Evolutionary conservation across 805 yeast species (phyloP).

Genomic region (Cyberlindnera nakhonratchasimensis): DNA sequence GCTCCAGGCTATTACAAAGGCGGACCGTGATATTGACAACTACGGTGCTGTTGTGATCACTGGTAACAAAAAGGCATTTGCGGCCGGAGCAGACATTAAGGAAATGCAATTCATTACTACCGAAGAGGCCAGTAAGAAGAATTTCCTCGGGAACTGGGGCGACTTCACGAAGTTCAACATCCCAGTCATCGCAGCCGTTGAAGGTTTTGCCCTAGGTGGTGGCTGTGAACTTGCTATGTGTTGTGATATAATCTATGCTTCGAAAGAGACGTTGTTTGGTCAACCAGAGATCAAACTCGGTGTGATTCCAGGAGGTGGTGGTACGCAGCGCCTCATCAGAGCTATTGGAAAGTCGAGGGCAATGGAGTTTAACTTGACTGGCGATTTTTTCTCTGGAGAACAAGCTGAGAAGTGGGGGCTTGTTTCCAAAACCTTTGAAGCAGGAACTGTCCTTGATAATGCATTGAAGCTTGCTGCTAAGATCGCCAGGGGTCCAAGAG

Average conservation of each 20-base stretch:
- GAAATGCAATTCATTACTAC: constrained; percentile 41
- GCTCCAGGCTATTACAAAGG: constrained; percentile 20
- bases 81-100: constrained; percentile 54
- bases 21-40: constrained; percentile 27
- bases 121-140: constrained; percentile 33
- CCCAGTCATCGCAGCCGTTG: constrained; percentile 54
- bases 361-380: constrained; percentile 47
- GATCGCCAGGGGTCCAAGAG: constrained; percentile 39
- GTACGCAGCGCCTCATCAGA: constrained; percentile 47
- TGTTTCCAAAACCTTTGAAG: constrained; percentile 39
- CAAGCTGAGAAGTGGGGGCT: constrained; percentile 49
- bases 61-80: constrained; percentile 45
- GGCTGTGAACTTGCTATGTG: constrained; percentile 56
- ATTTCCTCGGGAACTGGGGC: constrained; percentile 40
- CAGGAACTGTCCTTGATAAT: constrained; percentile 37
- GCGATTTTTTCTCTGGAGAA: constrained; percentile 40
- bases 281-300: constrained; percentile 56
- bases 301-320: constrained; percentile 51
- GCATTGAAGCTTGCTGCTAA: constrained; percentile 43
- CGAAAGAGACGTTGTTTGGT: constrained; percentile 46
- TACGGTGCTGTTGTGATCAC: constrained; percentile 49
- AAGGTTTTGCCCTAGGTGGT: constrained; percentile 54
- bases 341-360: constrained; percentile 49
- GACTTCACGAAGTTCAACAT: constrained; percentile 36
- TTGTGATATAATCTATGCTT: constrained; percentile 47